phyloP scores from a whole-genome alignment of 2,329 filamentous ascomycete genomes.

The Penicillium sp. region DNA sequence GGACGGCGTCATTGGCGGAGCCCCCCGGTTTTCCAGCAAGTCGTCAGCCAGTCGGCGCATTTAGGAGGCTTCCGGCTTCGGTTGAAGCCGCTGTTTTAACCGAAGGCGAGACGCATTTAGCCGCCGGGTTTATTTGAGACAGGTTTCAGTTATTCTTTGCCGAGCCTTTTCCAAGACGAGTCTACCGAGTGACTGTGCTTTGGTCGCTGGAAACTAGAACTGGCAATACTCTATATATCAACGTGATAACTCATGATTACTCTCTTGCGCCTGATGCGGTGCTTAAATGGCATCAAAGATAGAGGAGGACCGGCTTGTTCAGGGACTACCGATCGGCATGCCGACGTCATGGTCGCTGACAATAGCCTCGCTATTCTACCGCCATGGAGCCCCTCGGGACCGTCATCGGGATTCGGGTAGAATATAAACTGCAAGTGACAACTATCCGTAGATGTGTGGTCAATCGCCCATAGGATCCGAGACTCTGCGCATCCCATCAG shows the following conservation, averaged over 20 bases:
- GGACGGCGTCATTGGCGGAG: constrained; percentile 23
- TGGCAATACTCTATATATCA: not conserved
- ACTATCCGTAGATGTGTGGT: not conserved
- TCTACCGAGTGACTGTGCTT: not conserved
- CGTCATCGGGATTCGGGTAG: not conserved
- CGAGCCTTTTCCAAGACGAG: not conserved
- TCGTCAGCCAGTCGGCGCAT: constrained; percentile 18
- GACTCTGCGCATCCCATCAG: not conserved
- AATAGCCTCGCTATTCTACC: not conserved
- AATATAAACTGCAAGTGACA: not conserved
- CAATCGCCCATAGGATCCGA: not conserved
- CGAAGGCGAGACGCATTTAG: constrained; percentile 13
- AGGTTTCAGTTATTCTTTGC: constrained; percentile 1
- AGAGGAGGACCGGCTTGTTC: not conserved
- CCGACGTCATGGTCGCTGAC: constrained; percentile 22
- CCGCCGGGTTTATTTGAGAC: not conserved
- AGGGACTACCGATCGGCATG: constrained; percentile 18
- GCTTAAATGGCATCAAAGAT: not conserved
- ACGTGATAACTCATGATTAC: not conserved
- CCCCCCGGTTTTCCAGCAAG: not conserved
- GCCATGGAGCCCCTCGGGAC: not conserved
- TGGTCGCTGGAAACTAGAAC: not conserved
- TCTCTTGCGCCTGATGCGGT: too few relatives aligned
- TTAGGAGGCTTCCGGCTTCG: constrained; percentile 9
- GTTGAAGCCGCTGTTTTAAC: constrained; percentile 20